Conservation (phyloP, 371 early-diverging fungal genomes). For the Mortierella sp. region DNA sequence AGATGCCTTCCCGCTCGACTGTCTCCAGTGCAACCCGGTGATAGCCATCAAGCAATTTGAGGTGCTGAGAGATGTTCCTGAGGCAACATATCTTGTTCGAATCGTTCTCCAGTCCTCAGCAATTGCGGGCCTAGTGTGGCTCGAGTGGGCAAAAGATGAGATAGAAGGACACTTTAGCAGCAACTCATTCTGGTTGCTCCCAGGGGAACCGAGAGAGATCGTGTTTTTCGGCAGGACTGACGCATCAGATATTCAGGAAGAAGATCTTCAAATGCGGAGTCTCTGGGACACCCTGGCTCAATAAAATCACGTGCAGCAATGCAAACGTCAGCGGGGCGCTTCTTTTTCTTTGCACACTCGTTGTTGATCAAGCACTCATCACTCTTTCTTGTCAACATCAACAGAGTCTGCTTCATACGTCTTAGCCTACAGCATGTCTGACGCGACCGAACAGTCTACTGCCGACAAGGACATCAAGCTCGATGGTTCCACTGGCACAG, state of each 20-base stretch:
- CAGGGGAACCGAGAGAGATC: slow-evolving; percentile 5
- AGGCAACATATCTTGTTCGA: not conserved
- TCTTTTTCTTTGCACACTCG: no score
- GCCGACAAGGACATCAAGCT: slow-evolving; percentile 3
- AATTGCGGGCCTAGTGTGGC: slow-evolving; percentile 29
- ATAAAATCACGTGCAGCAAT: not conserved
- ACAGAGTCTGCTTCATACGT: not conserved
- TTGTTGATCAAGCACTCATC: not conserved
- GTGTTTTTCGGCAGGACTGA: slow-evolving; percentile 11
- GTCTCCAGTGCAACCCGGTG: not conserved
- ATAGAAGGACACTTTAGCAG: slow-evolving; percentile 30
- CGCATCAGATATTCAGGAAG: not conserved
- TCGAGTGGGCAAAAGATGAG: slow-evolving; percentile 26
- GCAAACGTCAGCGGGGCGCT: no score
- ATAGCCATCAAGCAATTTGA: not conserved
- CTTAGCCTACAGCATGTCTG: slow-evolving; percentile 9
- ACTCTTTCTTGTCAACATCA: not conserved
- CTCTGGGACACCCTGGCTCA: slow-evolving; percentile 12
- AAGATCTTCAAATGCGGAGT: slow-evolving; percentile 14
- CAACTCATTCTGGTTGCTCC: slow-evolving; percentile 41
- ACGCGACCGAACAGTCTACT: slow-evolving; percentile 9
- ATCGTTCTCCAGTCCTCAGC: slow-evolving; percentile 13
- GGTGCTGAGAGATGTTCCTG: not conserved
- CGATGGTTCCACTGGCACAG: slow-evolving; percentile 2
- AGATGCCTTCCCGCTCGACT: slow-evolving; percentile 11